Conservation (phyloP, 2,329 filamentous ascomycete species). For the Neonectria punicea region DNA sequence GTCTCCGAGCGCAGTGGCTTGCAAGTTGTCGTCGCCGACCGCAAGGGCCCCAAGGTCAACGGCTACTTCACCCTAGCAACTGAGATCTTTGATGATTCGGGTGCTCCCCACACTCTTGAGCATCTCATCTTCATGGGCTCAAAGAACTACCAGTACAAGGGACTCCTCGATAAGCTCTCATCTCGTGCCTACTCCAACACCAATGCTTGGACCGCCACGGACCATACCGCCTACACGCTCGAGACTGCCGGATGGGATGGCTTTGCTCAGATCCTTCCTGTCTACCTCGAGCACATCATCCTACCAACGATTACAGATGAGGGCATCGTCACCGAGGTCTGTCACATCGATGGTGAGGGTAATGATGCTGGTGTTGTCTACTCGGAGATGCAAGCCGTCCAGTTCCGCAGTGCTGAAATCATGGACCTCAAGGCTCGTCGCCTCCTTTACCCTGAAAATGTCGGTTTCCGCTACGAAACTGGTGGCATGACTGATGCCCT, state of each 20-base stretch:
- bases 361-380: conserved; percentile 98
- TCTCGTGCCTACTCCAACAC: conserved; percentile 93
- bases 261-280: conserved; percentile 91
- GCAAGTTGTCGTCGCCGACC: conserved; percentile 91
- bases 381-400: conserved; percentile 97
- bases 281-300: conserved; percentile 95
- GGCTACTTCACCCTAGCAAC: conserved; percentile 97
- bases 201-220: conserved; percentile 96
- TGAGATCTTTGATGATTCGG: conserved; percentile 97
- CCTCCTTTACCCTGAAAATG: conserved; percentile 85
- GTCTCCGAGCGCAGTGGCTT: conserved; percentile 94
- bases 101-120: conserved; percentile 88
- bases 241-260: conserved; percentile 97
- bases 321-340: conserved; percentile 93
- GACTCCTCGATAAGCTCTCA: conserved; percentile 91
- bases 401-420: conserved; percentile 84
- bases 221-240: conserved; percentile 95
- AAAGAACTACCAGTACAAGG: conserved; percentile 93
- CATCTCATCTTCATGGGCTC: conserved; percentile 91
- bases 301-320: conserved; percentile 92
- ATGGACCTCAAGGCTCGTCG: conserved; percentile 87
- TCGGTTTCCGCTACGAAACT: conserved; percentile 98
- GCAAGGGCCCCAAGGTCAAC: conserved; percentile 92
- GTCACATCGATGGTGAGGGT: conserved; percentile 92
- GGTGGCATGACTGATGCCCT: conserved; percentile 95